These are phyloP conservation scores for Alternaria atra DNA, from an alignment of 2,329 filamentous ascomycete species.

Conservation along the genomic window DNA sequence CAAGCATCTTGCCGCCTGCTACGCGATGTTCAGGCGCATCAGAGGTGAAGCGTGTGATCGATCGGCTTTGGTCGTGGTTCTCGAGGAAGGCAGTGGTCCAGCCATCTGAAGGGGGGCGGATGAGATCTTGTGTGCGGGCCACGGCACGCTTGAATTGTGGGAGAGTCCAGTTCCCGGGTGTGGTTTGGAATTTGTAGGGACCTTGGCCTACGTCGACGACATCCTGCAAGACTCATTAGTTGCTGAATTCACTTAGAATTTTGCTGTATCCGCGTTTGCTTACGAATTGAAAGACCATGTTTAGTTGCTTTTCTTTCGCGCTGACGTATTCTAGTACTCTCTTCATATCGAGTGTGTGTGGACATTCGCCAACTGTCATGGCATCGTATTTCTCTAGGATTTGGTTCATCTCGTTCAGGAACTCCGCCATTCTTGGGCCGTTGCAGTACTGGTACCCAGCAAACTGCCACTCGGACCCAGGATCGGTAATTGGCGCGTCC, in stretches of 20 bases:
- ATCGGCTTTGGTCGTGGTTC: conserved; percentile 64
- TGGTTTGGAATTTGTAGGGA: conserved; percentile 50
- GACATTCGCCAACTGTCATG: conserved; percentile 77
- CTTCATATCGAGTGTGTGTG: conserved; percentile 66
- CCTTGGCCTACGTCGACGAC: conserved; percentile 51
- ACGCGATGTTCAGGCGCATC: conserved; percentile 58
- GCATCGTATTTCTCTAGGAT: conserved; percentile 69
- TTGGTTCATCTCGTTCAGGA: conserved; percentile 69
- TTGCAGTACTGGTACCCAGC: conserved; percentile 68
- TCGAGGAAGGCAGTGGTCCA: conserved; percentile 64
- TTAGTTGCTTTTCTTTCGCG: conserved; percentile 66
- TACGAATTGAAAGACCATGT: conserved; percentile 70
- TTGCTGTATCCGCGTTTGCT: conserved; percentile 32
- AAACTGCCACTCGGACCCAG: conserved; percentile 43
- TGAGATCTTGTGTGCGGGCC: conserved; percentile 42
- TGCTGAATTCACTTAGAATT: no score
- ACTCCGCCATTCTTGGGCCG: conserved; percentile 74
- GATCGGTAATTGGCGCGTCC: conserved; percentile 46
- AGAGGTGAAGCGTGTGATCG: conserved; percentile 58
- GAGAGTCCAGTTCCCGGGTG: conserved; percentile 43
- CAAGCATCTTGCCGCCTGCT: conserved; percentile 58
- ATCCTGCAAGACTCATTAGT: conserved; percentile 41
- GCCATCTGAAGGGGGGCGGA: conserved; percentile 42
- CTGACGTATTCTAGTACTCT: conserved; percentile 69
- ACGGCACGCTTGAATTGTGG: conserved; percentile 45